Conservation (phyloP, 768 basidiomycete genomes). For the Tricholoma flavovirens region DNA sequence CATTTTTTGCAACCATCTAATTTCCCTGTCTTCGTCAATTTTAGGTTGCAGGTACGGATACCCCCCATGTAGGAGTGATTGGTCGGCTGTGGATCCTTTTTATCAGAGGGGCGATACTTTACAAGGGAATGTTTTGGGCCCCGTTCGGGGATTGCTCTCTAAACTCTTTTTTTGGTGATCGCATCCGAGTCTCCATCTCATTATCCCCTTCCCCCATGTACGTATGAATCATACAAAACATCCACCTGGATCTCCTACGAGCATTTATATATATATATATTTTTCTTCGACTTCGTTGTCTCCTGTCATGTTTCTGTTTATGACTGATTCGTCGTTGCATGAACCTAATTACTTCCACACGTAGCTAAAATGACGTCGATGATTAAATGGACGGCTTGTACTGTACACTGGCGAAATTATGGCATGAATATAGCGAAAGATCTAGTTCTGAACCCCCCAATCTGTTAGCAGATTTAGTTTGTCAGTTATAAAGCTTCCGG, state of each 20-base stretch:
- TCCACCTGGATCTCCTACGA: background rate
- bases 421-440: too few relatives aligned
- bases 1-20: slow-evolving; percentile 1
- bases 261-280: background rate
- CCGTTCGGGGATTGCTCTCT: background rate
- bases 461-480: too few relatives aligned
- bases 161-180: background rate
- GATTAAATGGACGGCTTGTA: slow-evolving; percentile 5
- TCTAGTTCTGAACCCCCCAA: too few relatives aligned
- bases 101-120: background rate
- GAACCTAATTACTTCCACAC: slow-evolving; percentile 2
- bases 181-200: background rate
- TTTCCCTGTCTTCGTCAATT: background rate
- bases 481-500: too few relatives aligned
- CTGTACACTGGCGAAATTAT: too few relatives aligned
- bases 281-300: background rate
- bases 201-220: too few relatives aligned
- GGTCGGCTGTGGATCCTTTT: slow-evolving; percentile 1
- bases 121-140: background rate
- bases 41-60: background rate
- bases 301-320: background rate
- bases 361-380: slow-evolving; percentile 3
- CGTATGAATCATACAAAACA: background rate
- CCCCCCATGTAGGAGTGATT: background rate
- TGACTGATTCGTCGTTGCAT: background rate